phyloP scores from a whole-genome alignment of 805 yeast genomes.

The Ogataea ganodermae region DNA sequence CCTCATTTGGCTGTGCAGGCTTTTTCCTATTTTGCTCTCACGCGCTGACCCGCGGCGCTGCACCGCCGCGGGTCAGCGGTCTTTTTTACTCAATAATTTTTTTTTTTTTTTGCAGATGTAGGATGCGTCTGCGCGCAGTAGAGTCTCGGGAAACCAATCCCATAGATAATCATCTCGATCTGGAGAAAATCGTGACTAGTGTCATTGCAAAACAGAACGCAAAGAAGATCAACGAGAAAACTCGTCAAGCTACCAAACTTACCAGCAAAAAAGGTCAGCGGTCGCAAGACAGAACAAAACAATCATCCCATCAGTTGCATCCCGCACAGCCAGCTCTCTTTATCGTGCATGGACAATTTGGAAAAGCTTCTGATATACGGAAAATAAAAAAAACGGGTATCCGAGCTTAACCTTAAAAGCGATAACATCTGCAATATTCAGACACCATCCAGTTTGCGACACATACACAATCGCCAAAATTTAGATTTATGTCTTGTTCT shows the following conservation, averaged over 20 bases:
- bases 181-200: too few species aligned
- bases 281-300: too few species aligned
- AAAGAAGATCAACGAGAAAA: too few species aligned
- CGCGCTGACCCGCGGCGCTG: neutral
- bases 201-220: too few species aligned
- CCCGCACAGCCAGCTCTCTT: neutral
- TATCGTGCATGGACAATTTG: neutral
- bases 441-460: too few species aligned
- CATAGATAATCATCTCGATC: neutral
- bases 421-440: too few species aligned
- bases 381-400: neutral
- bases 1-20: neutral
- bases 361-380: neutral
- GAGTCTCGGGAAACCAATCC: neutral
- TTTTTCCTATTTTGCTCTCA: neutral
- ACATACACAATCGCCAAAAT: too few species aligned
- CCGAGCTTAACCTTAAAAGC: neutral
- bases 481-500: too few species aligned
- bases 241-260: too few species aligned
- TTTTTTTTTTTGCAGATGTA: neutral
- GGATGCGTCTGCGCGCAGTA: neutral
- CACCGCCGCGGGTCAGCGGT: constrained; percentile 1
- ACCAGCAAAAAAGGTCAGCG: too few species aligned
- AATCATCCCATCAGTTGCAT: neutral
- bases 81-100: too few species aligned